Percentiles rank a stretch among this genome's conserved stretches.
Evolutionary conservation across 306 rosid genomes (phyloP).

Genomic region (Albizia julibrissin): DNA sequence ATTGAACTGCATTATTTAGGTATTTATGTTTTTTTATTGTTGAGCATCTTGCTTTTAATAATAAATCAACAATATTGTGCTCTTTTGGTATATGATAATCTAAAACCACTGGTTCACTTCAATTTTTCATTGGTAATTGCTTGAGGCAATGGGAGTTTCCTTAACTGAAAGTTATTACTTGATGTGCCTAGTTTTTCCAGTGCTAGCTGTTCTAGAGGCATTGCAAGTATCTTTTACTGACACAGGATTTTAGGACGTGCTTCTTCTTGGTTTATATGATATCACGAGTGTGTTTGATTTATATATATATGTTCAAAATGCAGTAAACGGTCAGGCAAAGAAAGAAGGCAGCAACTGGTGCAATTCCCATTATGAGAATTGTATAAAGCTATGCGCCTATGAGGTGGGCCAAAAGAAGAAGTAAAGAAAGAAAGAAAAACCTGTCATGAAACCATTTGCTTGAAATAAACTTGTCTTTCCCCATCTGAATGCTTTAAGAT

Average conservation of each 20-base stretch:
- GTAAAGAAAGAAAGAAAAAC: no score
- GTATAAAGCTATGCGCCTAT: not conserved
- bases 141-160: not conserved
- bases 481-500: not conserved
- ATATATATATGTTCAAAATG: no score
- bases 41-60: conserved; percentile 4
- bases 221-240: not conserved
- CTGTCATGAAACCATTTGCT: not conserved
- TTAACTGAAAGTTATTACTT: not conserved
- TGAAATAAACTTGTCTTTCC: not conserved
- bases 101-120: not conserved
- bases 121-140: not conserved
- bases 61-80: not conserved
- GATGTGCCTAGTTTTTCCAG: not conserved
- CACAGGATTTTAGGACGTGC: not conserved
- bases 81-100: not conserved
- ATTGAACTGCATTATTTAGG: conserved; percentile 12
- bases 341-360: not conserved
- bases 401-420: not conserved
- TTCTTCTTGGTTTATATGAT: conserved; percentile 21
- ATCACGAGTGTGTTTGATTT: not conserved
- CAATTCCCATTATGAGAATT: not conserved
- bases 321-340: not conserved
- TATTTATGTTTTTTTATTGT: conserved; percentile 21
- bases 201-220: not conserved